These are phyloP conservation scores for Quercus berberidifolia DNA, from an alignment of 306 rosid species.

Conservation along the genomic window DNA sequence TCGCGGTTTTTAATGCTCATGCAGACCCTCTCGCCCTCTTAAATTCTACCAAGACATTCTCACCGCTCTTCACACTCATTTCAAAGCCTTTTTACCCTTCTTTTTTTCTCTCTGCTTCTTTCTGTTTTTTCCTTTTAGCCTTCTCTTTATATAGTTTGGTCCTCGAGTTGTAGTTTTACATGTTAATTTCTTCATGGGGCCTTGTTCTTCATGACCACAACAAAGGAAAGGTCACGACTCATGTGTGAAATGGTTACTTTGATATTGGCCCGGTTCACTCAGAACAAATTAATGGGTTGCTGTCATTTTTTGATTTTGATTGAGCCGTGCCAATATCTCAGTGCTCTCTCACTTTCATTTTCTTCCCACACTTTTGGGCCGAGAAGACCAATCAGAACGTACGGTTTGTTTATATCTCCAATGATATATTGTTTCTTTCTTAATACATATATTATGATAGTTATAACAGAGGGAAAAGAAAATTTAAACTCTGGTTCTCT, in stretches of 20 bases:
- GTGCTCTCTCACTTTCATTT: slow-evolving; percentile 36
- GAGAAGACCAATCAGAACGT: neutral
- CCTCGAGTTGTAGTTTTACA: neutral
- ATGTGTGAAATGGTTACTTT: slow-evolving; percentile 41
- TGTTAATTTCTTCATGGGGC: neutral
- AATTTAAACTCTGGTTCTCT: too few species aligned
- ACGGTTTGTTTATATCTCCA: slow-evolving; percentile 16
- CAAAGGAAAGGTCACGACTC: neutral
- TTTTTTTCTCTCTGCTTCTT: neutral
- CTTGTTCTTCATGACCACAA: neutral
- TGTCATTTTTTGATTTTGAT: slow-evolving; percentile 37
- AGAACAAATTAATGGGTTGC: neutral
- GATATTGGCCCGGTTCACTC: slow-evolving; percentile 87
- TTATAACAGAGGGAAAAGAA: too few species aligned
- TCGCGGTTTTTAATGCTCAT: slow-evolving; percentile 55
- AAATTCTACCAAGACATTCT: slow-evolving; percentile 42
- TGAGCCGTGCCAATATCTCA: slow-evolving; percentile 89
- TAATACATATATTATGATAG: too few species aligned
- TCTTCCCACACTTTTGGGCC: neutral
- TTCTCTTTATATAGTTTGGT: slow-evolving; percentile 6
- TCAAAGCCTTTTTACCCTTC: slow-evolving; percentile 6
- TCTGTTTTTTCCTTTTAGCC: neutral
- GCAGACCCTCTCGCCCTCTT: slow-evolving; percentile 25
- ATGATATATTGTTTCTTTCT: too few species aligned
- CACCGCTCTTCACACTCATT: slow-evolving; percentile 22